Base-by-base conservation (phyloP, 768 basidiomycete genomes). In the Austroboletus eburneus region DNA sequence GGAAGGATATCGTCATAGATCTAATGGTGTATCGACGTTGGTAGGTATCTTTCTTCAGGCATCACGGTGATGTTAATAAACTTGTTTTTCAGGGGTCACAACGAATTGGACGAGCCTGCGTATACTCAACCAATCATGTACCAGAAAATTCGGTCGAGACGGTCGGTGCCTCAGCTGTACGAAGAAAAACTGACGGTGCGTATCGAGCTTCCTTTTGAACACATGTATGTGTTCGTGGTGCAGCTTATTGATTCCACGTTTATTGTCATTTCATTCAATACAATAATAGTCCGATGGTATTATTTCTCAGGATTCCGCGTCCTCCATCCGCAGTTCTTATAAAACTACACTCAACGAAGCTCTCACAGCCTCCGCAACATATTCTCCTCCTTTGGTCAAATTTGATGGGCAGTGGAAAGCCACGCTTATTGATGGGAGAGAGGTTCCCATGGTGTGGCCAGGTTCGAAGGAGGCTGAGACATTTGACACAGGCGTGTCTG, bases 41-140 rank as follows among this genome's bases (percentile, higher is more conserved):
- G 85, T 81, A 53, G 25, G 76, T 58, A 10, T 42, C 22, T 14
- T 29, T 23, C 33, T 22, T 39, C 12, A 4, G 39, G 14, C 18
- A 29, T 18, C 29, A n/a, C 25, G 3, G n/a, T 5, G n/a, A 37
- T 41, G 13, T 38, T 35, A 33, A 54, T 34, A 32, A 32, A 36
- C n/a, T 9, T 2, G 30, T 43, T 47, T 21, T 23, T 41, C 51
- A 81, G 89, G 80, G 80, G 91, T 2, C 91, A 93, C 62, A 94
- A 94, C 57, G 91, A 93, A 64, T 75, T 92, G 24, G 89, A 93
- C 58, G 77, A 92, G 42, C 90, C 90, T 0, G 80, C 81, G 14
- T 87, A 91, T 62, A 95, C 93, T 0, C 86, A 85, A 48, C 92
- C 93, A 0, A 69, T 84, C 9, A 96, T 95, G 92, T 96, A 96